Base-by-base conservation (phyloP, 1,284 basidiomycete genomes). In the Cryptococcus sp. region DNA sequence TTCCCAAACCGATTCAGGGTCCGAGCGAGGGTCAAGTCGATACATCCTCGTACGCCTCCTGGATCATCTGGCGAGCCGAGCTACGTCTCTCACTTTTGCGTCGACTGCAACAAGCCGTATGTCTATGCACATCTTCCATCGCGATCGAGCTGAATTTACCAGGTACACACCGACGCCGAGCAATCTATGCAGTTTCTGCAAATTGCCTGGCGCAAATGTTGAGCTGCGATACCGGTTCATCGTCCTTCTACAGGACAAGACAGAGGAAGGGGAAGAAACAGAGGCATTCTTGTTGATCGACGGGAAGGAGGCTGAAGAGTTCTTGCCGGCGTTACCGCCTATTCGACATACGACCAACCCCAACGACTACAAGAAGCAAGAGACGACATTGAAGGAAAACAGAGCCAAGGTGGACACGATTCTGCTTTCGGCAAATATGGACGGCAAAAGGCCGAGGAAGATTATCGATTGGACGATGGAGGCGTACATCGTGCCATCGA, bases 241-340 rank as follows among this genome's bases (percentile, higher is more conserved):
- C n/a, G 41, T 48, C 11, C 10, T 53, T 11, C 32, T 56, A 19
- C 47, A 51, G 24, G 19, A 28, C 25, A 21, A 23, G 3, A 18
- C 21, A 19, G 16, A 39, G 6, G 37, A 31, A 3, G n/a, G n/a
- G n/a, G n/a, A n/a, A n/a, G 28, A 31, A 14, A 31, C 28, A 31
- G 28, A 31, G 14, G 24, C 60, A 23, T 41, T 57, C 2, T 47
- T 58, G 19, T 11, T 62, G 3, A 47, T 65, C 4, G 49, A 38
- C 9, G 60, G 65, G 36, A 42, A 56, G 0, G 54, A 59, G 18
- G 57, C 60, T 18, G 57, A 46, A 24, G 40, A 40, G 18, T 60
- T 65, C 46, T 50, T 71, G 3, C 66, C 66, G 3, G 25, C 59
- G 1, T 56, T 69, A 0, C 66, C 69, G 3, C 56, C 55, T 1